phyloP scores from a whole-genome alignment of 2,329 filamentous ascomycete genomes.

The Cercospora sp. region DNA sequence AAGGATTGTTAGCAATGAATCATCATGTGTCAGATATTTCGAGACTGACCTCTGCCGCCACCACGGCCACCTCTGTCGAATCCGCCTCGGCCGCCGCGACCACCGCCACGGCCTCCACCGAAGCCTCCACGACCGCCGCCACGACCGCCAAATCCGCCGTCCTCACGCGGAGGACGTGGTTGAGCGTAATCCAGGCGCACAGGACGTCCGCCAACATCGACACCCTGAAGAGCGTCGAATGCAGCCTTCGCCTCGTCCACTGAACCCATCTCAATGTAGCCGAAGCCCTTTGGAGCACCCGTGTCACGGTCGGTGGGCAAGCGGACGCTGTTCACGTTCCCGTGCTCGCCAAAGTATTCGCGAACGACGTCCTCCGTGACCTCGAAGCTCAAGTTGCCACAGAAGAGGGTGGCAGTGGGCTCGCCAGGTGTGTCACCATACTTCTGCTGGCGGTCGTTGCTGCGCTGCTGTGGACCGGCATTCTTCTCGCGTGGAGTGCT shows the following conservation, averaged over 20 bases:
- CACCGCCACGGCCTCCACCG: constrained; percentile 48
- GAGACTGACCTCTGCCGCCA: constrained; percentile 38
- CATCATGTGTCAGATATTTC: neutral
- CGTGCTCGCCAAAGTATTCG: constrained; percentile 71
- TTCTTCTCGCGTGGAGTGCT: constrained; percentile 64
- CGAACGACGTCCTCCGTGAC: constrained; percentile 73
- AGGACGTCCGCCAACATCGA: constrained; percentile 68
- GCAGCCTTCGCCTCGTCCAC: constrained; percentile 80
- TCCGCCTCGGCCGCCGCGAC: constrained; percentile 54
- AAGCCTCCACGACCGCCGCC: constrained; percentile 41
- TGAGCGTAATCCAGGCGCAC: constrained; percentile 82
- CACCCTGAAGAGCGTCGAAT: constrained; percentile 68
- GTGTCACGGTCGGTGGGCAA: constrained; percentile 85
- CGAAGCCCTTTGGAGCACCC: constrained; percentile 86
- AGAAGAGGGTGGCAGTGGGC: constrained; percentile 82
- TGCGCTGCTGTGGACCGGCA: constrained; percentile 45
- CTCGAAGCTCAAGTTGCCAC: constrained; percentile 87
- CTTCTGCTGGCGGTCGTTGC: constrained; percentile 60
- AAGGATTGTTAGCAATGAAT: neutral
- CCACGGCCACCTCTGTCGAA: constrained; percentile 52
- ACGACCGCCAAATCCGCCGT: constrained; percentile 42
- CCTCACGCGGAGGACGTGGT: constrained; percentile 56
- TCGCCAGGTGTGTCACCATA: constrained; percentile 78
- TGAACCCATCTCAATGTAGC: constrained; percentile 80
- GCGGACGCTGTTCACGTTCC: constrained; percentile 73